phyloP scores from a whole-genome alignment of 2,329 filamentous ascomycete genomes.

The Alternaria dauci region DNA sequence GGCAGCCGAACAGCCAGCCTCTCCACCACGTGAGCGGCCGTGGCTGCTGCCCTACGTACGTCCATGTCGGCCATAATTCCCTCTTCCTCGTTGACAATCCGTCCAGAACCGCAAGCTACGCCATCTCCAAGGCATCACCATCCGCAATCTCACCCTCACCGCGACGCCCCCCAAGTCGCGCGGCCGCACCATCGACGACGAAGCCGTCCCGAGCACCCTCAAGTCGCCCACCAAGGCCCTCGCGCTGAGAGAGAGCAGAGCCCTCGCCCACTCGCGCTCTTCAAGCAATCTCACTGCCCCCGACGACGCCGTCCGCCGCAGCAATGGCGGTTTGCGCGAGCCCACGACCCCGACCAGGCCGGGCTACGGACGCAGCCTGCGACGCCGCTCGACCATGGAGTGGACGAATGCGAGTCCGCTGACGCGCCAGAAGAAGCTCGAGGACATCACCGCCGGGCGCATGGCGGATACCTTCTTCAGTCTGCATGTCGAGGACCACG shows the following conservation, averaged over 20 bases:
- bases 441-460: constrained; percentile 73
- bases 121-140: constrained; percentile 84
- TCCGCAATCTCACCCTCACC: constrained; percentile 83
- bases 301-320: constrained; percentile 33
- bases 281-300: constrained; percentile 60
- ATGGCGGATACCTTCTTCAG: constrained; percentile 92
- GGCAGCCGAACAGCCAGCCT: constrained; percentile 19
- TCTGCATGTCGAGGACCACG: constrained; percentile 71
- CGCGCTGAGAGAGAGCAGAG: constrained; percentile 59
- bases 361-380: constrained; percentile 48
- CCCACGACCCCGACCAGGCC: constrained; percentile 46
- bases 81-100: too few species aligned
- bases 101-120: constrained; percentile 82
- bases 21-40: constrained; percentile 45
- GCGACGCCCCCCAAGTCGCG: constrained; percentile 57
- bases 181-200: constrained; percentile 75
- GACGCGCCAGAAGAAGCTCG: constrained; percentile 75
- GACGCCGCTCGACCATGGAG: constrained; percentile 68
- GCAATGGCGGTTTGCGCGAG: constrained; percentile 33
- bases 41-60: constrained; percentile 51
- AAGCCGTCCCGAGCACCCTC: constrained; percentile 72
- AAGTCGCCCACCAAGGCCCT: constrained; percentile 73
- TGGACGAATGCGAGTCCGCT: constrained; percentile 68
- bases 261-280: constrained; percentile 66
- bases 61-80: neutral